Base-by-base conservation (phyloP, 1,139 yeast genomes). In the Magnusiomyces paraingens region DNA sequence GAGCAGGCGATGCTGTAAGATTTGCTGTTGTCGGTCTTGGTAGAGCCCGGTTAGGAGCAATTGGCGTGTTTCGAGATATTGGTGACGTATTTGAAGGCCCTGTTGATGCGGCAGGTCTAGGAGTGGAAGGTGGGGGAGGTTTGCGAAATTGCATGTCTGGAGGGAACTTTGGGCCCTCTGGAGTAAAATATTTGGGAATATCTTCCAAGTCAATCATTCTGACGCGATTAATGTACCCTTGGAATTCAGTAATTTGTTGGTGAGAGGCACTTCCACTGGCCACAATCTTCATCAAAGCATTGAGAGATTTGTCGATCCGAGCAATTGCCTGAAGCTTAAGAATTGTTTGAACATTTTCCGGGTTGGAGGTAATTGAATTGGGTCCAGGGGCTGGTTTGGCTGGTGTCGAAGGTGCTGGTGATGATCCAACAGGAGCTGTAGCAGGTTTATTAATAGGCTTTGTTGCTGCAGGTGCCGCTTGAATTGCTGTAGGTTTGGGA, bases 301-400 rank as follows among this genome's bases (percentile, higher is more conserved):
- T 84, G 52, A 91, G 70, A 6, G 82, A 77, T 1, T 80, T 76
- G 62, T 90, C 95, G 3, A 78, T 75, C 48, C 86, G 77, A 0
- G 97, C 97, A 68, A 91, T 82, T 1, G 85, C 76, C 61, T 90
- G 90, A 61, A 91, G 76, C 63, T 90, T 87, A 6, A 84, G 80
- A 59, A 91, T 88, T 86, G 90, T 88, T 53, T 85, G 80, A 51
- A 84, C 83, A 65, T 86, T 84, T 52, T 83, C 88, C 10, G 58
- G 63, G 57, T 55, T 55, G 12, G 56, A 55, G 44, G 58, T 51
- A 12, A 52, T 52, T 10, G 56, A 51, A 36, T 26, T 48, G 14
- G 47, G 29, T 15, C 20, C 32, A n/a, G 39, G 5, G 12, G 50
- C 6, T 20, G 11, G 17, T 42, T 21, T n/a, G n/a, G n/a, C 32